Conservation (phyloP, 257 asterid genomes). For the Misopates orontium region DNA sequence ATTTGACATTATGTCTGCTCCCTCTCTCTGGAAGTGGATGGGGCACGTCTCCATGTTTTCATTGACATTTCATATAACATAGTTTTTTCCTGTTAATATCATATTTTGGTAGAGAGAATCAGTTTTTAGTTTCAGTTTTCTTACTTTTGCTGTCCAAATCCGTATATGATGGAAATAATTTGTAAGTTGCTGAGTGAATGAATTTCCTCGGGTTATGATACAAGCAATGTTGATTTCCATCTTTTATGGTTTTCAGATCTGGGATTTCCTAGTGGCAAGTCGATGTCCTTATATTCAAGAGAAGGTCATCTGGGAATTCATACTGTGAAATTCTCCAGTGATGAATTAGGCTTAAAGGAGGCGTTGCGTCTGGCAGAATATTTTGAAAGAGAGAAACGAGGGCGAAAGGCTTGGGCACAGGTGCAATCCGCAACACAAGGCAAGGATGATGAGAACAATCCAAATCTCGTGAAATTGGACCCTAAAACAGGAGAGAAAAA, state of each 20-base stretch:
- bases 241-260: conserved; percentile 59
- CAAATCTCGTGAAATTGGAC: conserved; percentile 64
- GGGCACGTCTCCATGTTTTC: neutral
- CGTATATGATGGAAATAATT: neutral
- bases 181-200: neutral
- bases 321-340: conserved; percentile 61
- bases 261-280: conserved; percentile 74
- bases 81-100: conserved; percentile 1
- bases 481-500: conserved; percentile 56
- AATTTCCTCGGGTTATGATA: neutral
- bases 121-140: neutral
- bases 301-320: conserved; percentile 88
- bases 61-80: neutral
- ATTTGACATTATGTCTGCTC: neutral
- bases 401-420: conserved; percentile 72
- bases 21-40: neutral
- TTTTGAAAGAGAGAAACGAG: conserved; percentile 64
- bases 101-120: neutral
- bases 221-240: neutral
- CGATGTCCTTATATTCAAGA: conserved; percentile 72
- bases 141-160: conserved; percentile 2
- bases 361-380: conserved; percentile 65
- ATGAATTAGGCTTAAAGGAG: conserved; percentile 70
- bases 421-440: conserved; percentile 45
- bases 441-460: conserved; percentile 77